Evolutionary conservation across 441 rosid species (phyloP).

Genomic region (Pelargonium citronellum): DNA sequence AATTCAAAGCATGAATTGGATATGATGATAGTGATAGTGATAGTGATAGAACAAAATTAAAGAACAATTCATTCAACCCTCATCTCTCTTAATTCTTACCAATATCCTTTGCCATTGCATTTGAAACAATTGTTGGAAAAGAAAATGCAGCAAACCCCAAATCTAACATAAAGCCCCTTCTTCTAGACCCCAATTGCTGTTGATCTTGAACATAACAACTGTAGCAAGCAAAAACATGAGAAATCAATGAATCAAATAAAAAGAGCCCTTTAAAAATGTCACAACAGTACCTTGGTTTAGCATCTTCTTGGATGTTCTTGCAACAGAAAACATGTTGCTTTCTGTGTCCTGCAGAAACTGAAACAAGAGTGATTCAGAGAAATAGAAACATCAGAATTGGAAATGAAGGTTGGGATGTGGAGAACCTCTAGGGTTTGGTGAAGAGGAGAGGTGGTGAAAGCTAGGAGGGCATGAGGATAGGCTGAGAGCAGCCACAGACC

Average conservation of each 20-base stretch:
- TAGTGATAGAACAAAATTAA: not conserved
- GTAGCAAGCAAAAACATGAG: not conserved
- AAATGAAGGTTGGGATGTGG: not conserved
- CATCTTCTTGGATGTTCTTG: conserved; percentile 19
- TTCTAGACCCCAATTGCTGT: conserved; percentile 28
- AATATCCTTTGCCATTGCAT: conserved; percentile 38
- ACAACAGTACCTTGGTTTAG: not conserved
- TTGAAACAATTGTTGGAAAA: conserved; percentile 37
- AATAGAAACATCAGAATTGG: not conserved
- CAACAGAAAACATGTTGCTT: conserved; percentile 25
- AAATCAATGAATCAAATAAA: not conserved
- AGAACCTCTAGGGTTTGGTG: conserved; percentile 21
- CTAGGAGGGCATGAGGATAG: conserved; percentile 28
- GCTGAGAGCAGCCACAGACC: too few species aligned
- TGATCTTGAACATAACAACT: conserved; percentile 20
- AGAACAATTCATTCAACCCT: not conserved
- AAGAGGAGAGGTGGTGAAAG: conserved; percentile 22
- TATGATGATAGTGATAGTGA: not conserved
- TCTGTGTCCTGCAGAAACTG: conserved; percentile 24
- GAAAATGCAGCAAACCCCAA: conserved; percentile 39
- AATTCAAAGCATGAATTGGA: too few species aligned
- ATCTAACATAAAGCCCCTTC: conserved; percentile 55
- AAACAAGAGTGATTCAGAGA: conserved; percentile 6
- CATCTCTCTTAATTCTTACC: not conserved
- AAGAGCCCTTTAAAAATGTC: too few species aligned